Conservation (phyloP, 2,329 filamentous ascomycete genomes). For the Exophiala bonariae region DNA sequence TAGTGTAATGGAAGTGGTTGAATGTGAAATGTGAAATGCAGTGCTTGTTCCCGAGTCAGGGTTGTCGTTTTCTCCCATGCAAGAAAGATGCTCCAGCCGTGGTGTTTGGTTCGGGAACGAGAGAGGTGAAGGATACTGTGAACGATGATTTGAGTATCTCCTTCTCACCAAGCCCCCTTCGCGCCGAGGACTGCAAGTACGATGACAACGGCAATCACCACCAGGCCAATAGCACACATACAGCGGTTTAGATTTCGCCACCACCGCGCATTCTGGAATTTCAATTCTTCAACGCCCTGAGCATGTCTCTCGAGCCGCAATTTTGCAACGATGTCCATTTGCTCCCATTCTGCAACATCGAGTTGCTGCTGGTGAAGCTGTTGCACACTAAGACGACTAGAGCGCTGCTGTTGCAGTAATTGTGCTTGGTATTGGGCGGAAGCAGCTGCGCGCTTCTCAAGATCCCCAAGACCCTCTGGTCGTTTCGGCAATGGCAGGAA, state of each 20-base stretch:
- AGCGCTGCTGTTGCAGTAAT: background rate
- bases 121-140: too few species aligned
- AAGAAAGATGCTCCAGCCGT: too few species aligned
- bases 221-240: slow-evolving; percentile 59
- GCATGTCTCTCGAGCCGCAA: slow-evolving; percentile 34
- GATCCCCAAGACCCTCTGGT: slow-evolving; percentile 54
- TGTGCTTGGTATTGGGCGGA: slow-evolving; percentile 29
- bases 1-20: too few species aligned
- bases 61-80: too few species aligned
- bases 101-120: too few species aligned
- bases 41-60: too few species aligned
- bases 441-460: slow-evolving; percentile 22
- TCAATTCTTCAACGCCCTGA: slow-evolving; percentile 46
- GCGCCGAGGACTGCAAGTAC: slow-evolving; percentile 35
- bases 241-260: slow-evolving; percentile 64
- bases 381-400: background rate
- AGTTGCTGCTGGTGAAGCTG: background rate
- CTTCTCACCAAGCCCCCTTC: slow-evolving; percentile 12
- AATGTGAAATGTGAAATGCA: too few species aligned
- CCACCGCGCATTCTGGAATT: slow-evolving; percentile 62
- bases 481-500: slow-evolving; percentile 69
- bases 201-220: slow-evolving; percentile 57
- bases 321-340: slow-evolving; percentile 40
- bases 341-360: slow-evolving; percentile 17
- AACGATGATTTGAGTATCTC: too few species aligned